Conservation (phyloP, 1,284 basidiomycete genomes). For the Malassezia sp. region DNA sequence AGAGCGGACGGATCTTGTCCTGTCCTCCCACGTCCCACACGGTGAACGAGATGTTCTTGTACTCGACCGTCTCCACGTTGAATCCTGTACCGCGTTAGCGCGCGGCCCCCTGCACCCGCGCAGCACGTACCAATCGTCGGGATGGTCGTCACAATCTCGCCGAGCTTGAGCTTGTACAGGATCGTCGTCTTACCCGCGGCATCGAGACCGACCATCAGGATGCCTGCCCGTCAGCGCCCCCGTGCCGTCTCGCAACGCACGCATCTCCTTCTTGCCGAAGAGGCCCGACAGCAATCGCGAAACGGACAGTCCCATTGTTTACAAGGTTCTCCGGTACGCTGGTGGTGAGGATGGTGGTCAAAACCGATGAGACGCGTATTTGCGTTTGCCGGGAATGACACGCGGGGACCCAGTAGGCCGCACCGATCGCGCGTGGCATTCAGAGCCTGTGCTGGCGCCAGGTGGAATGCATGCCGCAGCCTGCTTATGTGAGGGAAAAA, state of each 20-base stretch:
- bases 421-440: background rate
- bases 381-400: background rate
- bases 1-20: constrained; percentile 65
- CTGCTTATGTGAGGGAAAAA: constrained; percentile 10
- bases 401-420: constrained; percentile 7
- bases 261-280: constrained; percentile 47
- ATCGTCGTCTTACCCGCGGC: constrained; percentile 75
- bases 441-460: constrained; percentile 10
- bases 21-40: constrained; percentile 96
- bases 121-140: constrained; percentile 63
- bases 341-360: constrained; percentile 5
- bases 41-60: constrained; percentile 99
- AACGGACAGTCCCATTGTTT: constrained; percentile 42
- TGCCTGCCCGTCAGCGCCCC: constrained; percentile 19
- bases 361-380: constrained; percentile 7
- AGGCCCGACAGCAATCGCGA: constrained; percentile 46
- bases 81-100: constrained; percentile 49
- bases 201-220: constrained; percentile 76
- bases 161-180: constrained; percentile 97
- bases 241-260: constrained; percentile 17
- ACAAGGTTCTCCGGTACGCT: background rate
- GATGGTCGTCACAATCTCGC: constrained; percentile 99
- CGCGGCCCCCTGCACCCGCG: background rate
- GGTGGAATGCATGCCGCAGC: constrained; percentile 18
- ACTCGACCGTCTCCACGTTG: constrained; percentile 92